These are phyloP conservation scores for Lathyrus tuberosus DNA, from an alignment of 306 rosid genomes.

Conservation along the genomic window DNA sequence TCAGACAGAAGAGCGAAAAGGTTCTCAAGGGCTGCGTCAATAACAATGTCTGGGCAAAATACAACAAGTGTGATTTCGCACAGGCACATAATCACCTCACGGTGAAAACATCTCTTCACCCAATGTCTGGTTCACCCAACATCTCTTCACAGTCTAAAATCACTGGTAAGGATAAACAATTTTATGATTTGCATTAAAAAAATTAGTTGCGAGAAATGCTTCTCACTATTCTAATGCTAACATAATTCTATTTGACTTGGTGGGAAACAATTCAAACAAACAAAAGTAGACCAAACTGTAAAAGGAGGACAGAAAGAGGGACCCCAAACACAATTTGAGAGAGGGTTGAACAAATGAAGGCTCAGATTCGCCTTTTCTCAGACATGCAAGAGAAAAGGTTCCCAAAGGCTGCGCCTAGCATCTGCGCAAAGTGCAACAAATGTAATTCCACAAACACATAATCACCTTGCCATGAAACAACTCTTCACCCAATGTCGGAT, in stretches of 20 bases:
- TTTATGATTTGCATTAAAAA: too few species aligned
- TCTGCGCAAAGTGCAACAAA: constrained; percentile 16
- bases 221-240: too few species aligned
- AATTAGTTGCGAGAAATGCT: too few species aligned
- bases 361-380: constrained; percentile 46
- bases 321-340: neutral
- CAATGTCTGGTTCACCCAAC: too few species aligned
- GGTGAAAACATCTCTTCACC: too few species aligned
- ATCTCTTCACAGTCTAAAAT: too few species aligned
- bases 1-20: constrained; percentile 2
- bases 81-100: too few species aligned
- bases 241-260: too few species aligned
- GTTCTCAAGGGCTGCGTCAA: constrained; percentile 29
- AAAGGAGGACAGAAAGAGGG: neutral
- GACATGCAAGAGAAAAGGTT: neutral
- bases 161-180: too few species aligned
- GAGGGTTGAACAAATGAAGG: constrained; percentile 16
- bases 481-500: constrained; percentile 33
- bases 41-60: constrained; percentile 1
- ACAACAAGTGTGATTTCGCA: constrained; percentile 23
- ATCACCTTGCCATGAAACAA: constrained; percentile 33
- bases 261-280: too few species aligned
- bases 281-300: too few species aligned
- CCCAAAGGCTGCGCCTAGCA: constrained; percentile 23
- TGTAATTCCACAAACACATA: constrained; percentile 5